Evolutionary conservation across 2,329 filamentous ascomycete genomes (phyloP).

Genomic region (Arthrobotrys megalospora): DNA sequence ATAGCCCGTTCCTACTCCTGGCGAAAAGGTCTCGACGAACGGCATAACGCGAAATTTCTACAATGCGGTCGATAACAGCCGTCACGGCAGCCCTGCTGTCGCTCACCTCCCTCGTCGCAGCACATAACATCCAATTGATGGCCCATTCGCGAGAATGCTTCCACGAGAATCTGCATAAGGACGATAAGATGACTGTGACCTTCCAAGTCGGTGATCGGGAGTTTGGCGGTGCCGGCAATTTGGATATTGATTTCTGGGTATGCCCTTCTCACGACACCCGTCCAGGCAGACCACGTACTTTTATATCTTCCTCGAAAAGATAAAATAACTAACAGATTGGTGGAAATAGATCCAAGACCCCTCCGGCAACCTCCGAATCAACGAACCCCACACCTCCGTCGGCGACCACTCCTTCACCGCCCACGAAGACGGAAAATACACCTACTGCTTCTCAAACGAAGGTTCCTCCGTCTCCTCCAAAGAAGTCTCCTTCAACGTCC

Average conservation of each 20-base stretch:
- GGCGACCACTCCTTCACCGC: slow-evolving; percentile 95
- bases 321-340: neutral
- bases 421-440: slow-evolving; percentile 85
- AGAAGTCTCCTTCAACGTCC: slow-evolving; percentile 99
- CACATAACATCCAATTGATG: slow-evolving; percentile 96
- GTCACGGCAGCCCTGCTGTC: slow-evolving; percentile 71
- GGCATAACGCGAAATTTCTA: neutral
- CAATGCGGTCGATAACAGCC: slow-evolving; percentile 58
- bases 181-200: slow-evolving; percentile 98
- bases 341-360: slow-evolving; percentile 82
- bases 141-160: slow-evolving; percentile 97
- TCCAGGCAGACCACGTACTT: too few species aligned
- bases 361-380: slow-evolving; percentile 79
- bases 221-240: slow-evolving; percentile 92
- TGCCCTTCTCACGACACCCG: too few species aligned
- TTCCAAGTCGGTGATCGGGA: slow-evolving; percentile 98
- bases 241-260: slow-evolving; percentile 99
- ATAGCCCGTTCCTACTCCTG: neutral
- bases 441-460: slow-evolving; percentile 99
- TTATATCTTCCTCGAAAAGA: neutral
- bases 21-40: neutral
- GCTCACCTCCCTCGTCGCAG: slow-evolving; percentile 69
- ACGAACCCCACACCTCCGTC: slow-evolving; percentile 84
- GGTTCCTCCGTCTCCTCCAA: slow-evolving; percentile 96
- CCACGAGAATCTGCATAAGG: slow-evolving; percentile 90